Evolutionary conservation across 371 early-diverging fungal genomes (phyloP), one percentile per base, ranked within the genome.

Genomic region (Entomophthora muscae): DNA sequence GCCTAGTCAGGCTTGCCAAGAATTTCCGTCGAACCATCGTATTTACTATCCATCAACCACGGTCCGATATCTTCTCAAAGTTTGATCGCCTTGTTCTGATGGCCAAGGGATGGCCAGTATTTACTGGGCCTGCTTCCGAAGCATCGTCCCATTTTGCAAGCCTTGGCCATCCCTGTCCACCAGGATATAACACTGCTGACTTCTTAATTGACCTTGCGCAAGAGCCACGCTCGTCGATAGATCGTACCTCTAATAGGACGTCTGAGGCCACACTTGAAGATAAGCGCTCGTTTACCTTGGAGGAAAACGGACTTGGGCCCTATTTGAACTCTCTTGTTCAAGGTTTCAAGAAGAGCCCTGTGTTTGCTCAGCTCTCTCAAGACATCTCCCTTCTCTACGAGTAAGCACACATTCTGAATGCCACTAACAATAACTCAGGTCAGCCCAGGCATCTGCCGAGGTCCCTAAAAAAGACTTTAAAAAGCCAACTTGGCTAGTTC

Each of bases 41-140:
- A 3, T 87, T 90, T 68, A 93, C 92, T 10, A 93, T 96, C 32
- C 97, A 98, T 69, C 98, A 96, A 68, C 98, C 98, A 2, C 81
- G 95, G 13, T 84, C 88, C 17, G 89, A 96, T 64, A 92, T 97
- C 58, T 89, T 89, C 55, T 76, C 84, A 22, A 72, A 90, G 64
- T 94, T 98, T 76, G 93, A 95, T 72, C 81, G 84, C 28, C 73
- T 95, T 10, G 72, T 95, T 12, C 74, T 98, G 28, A 76, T 98
- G 54, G 83, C 89, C 23, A 88, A 86, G 30, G 92, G 94, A 1
- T 77, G 81, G 52, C 75, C 88, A 51, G 82, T 89, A 31, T 95
- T 85, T 69, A 86, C 91, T 3, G 93, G 93, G 0, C 72, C 76
- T 51, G 80, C 83, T 13, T 31, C 63, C 1, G 68, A 71, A 12